Conservation (phyloP, 78 protist genomes). For the Chrysochromulina parva region DNA sequence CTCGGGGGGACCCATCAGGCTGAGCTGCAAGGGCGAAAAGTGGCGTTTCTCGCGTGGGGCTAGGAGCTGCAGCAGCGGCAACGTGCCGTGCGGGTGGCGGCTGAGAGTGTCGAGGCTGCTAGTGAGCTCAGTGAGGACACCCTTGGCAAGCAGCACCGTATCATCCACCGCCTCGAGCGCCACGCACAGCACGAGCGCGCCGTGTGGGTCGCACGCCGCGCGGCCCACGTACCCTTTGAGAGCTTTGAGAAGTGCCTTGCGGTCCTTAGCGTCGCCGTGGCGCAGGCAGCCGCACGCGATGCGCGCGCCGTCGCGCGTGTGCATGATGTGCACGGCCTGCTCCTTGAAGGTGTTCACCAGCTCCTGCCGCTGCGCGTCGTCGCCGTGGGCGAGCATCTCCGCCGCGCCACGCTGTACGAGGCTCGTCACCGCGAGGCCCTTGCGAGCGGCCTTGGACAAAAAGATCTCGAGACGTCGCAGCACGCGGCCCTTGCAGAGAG, state of each 20-base stretch:
- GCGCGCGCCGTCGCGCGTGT: constrained; percentile 16
- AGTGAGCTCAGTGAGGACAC: background rate
- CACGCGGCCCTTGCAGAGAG: background rate
- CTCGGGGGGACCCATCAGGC: background rate
- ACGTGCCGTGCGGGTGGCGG: background rate
- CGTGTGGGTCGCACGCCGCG: background rate
- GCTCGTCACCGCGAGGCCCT: background rate
- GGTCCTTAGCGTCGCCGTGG: background rate
- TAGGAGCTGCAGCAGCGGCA: background rate
- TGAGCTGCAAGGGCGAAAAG: background rate
- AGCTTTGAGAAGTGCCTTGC: background rate
- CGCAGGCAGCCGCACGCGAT: constrained; percentile 17
- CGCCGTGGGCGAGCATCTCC: background rate
- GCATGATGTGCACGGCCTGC: background rate
- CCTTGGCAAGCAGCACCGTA: background rate
- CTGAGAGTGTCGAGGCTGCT: background rate
- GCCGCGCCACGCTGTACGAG: background rate
- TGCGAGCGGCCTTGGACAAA: constrained; percentile 1
- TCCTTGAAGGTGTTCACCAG: background rate
- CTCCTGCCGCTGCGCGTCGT: background rate
- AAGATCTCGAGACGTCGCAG: background rate
- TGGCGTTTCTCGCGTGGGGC: background rate
- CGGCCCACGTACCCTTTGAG: background rate
- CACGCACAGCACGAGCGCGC: background rate
- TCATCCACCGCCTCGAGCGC: constrained; percentile 20